Evolutionary conservation across 116 monocot genomes (phyloP), one percentile per base, ranked within the genome.

Genomic region (Cymodocea nodosa): DNA sequence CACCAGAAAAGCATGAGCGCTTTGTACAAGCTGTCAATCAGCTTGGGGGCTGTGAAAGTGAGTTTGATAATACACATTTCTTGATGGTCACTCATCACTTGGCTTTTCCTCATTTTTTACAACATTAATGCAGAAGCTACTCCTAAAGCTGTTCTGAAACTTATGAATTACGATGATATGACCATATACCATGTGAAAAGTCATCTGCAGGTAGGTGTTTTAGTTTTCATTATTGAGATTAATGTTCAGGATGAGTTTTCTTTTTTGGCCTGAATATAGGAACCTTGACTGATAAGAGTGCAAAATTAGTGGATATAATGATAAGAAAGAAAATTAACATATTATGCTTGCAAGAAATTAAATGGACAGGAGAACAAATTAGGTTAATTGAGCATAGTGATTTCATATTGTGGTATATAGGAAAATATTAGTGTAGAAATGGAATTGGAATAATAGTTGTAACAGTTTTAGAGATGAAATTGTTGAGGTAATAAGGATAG

Each of bases 111-210:
- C 51, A 22, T 35, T 17, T 25, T 34, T 23, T 30, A 23, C 37
- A 62, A 48, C 37, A 0, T 35, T 25, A 34, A 23, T 64, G n/a
- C 75, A 98, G 98, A 76, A 70, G 98, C 98, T 70, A 98, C 98
- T 68, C 98, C 98, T 58, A 98, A 98, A 81, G 92, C 84, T 71
- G 98, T 98, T 15, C 64, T 98, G 74, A 98, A 92, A 68, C 79
- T 92, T 17, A 98, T 98, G 92, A 98, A 98, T 68, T 83, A 80
- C 59, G 85, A 85, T 14, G 74, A 83, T 25, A 76, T 98, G 73
- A 98, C 98, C 4, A 98, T 98, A 67, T 98, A 92, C 79, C 98
- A 98, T 78, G 98, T 98, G 23, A 98, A 98, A 82, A 98, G 98
- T 73, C 98, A 98, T 51, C 70, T 98, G 16, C 98, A 98, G 92